A percentile compares a stretch with the other conserved stretches of the same genome.
Evolutionary conservation across 352 stramenopile species (phyloP).

Genomic region (Peronospora farinosa): DNA sequence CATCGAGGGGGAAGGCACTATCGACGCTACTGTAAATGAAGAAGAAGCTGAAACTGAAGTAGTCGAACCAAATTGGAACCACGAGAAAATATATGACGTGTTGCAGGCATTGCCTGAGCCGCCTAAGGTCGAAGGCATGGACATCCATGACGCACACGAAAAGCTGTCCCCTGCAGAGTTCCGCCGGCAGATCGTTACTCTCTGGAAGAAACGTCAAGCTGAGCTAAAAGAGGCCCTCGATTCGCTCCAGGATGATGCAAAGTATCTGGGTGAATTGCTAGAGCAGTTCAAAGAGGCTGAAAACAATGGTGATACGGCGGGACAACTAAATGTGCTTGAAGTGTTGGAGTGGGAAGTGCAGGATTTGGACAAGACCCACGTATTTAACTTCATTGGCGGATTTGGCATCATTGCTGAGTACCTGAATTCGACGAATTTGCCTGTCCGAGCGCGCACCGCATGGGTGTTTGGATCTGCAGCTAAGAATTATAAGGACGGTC

Average conservation of each 20-base stretch:
- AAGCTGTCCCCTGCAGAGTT: constrained; percentile 70
- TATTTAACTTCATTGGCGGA: constrained; percentile 84
- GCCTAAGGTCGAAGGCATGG: constrained; percentile 64
- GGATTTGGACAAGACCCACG: constrained; percentile 81
- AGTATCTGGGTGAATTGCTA: constrained; percentile 68
- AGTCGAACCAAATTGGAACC: constrained; percentile 65
- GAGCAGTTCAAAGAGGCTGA: constrained; percentile 64
- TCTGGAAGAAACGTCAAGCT: constrained; percentile 79
- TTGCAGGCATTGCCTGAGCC: constrained; percentile 71
- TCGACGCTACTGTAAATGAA: constrained; percentile 3
- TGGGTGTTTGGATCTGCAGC: constrained; percentile 73
- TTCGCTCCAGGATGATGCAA: constrained; percentile 73
- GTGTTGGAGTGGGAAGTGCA: constrained; percentile 84
- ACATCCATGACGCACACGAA: constrained; percentile 64
- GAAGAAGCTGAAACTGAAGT: constrained; percentile 29
- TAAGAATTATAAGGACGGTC: constrained; percentile 81
- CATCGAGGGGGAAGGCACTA: constrained; percentile 11
- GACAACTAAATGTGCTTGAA: constrained; percentile 53
- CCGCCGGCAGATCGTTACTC: constrained; percentile 56
- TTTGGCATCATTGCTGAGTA: constrained; percentile 65
- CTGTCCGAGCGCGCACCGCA: constrained; percentile 47
- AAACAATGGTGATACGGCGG: constrained; percentile 34
- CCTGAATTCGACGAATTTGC: constrained; percentile 63
- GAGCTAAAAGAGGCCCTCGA: constrained; percentile 75
- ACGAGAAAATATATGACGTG: constrained; percentile 84